Conservation (phyloP, 2,329 filamentous ascomycete genomes). For the Lecanicillium sp. region DNA sequence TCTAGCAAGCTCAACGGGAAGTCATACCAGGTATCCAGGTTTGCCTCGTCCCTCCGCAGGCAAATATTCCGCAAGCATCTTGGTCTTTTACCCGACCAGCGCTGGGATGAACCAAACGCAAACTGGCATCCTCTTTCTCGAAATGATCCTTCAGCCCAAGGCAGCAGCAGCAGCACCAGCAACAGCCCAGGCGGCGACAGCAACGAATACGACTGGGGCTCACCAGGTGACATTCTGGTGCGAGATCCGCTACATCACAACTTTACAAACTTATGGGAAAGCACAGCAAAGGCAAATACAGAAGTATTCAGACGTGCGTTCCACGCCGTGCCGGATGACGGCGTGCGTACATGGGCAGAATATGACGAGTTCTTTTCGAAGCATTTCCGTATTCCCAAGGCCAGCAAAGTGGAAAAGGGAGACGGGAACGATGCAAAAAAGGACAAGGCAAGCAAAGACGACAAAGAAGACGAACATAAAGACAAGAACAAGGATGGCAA, state of each 20-base stretch:
- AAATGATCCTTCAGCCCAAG: conserved; percentile 13
- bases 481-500: background rate
- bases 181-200: conserved; percentile 35
- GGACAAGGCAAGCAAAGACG: background rate
- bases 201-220: conserved; percentile 69
- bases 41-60: conserved; percentile 73
- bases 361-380: conserved; percentile 64
- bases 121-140: conserved; percentile 76
- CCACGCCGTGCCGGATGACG: conserved; percentile 66
- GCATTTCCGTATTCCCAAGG: conserved; percentile 53
- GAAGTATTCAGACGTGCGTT: conserved; percentile 75
- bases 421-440: conserved; percentile 18
- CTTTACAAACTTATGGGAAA: conserved; percentile 65
- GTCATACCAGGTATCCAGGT: conserved; percentile 62
- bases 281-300: conserved; percentile 68
- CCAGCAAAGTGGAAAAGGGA: conserved; percentile 29
- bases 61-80: conserved; percentile 89
- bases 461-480: background rate
- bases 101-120: conserved; percentile 54
- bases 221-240: conserved; percentile 58
- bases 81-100: conserved; percentile 70
- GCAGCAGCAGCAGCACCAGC: too few relatives aligned
- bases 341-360: conserved; percentile 60
- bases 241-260: conserved; percentile 61
- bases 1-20: conserved; percentile 66